A percentile compares a stretch with the other conserved stretches of the same genome.
These are phyloP conservation scores for Paramecium tetraurelia DNA, from an alignment of 73 alveolate genomes.

Conservation along the genomic window DNA sequence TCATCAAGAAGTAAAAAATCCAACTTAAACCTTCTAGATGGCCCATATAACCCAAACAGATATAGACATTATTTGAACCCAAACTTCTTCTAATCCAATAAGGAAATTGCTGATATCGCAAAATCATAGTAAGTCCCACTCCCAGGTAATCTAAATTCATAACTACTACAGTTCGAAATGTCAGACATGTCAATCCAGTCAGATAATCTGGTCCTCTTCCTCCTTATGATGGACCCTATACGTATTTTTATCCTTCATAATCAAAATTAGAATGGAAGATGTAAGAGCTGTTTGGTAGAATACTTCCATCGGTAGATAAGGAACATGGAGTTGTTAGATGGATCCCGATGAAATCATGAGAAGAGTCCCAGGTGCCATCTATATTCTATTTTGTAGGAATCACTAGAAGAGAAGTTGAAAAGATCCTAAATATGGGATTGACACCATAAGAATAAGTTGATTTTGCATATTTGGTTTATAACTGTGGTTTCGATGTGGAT, in stretches of 20 bases:
- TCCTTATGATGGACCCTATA: constrained; percentile 89
- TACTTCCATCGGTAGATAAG: constrained; percentile 78
- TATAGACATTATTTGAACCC: constrained; percentile 73
- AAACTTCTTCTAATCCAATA: constrained; percentile 78
- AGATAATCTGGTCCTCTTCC: constrained; percentile 94
- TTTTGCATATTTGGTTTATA: constrained; percentile 79
- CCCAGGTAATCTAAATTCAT: not conserved
- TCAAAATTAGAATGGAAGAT: constrained; percentile 77
- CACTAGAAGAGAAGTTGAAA: constrained; percentile 89
- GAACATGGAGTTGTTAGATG: constrained; percentile 69
- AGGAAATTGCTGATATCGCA: constrained; percentile 78
- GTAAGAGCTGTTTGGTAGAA: constrained; percentile 71
- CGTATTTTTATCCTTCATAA: not conserved
- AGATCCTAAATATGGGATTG: constrained; percentile 76
- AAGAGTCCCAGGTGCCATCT: constrained; percentile 81
- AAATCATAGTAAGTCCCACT: constrained; percentile 73
- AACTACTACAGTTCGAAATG: constrained; percentile 71
- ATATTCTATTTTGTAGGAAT: constrained; percentile 49
- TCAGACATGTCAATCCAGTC: constrained; percentile 90
- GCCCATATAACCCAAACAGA: constrained; percentile 91
- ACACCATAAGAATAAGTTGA: constrained; percentile 91
- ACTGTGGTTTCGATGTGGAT: constrained; percentile 82
- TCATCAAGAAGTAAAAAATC: not conserved
- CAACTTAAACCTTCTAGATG: constrained; percentile 42
- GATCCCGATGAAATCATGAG: constrained; percentile 92